phyloP scores from a whole-genome alignment of 176 grass and related monocot genomes.

The Puya raimondii region DNA sequence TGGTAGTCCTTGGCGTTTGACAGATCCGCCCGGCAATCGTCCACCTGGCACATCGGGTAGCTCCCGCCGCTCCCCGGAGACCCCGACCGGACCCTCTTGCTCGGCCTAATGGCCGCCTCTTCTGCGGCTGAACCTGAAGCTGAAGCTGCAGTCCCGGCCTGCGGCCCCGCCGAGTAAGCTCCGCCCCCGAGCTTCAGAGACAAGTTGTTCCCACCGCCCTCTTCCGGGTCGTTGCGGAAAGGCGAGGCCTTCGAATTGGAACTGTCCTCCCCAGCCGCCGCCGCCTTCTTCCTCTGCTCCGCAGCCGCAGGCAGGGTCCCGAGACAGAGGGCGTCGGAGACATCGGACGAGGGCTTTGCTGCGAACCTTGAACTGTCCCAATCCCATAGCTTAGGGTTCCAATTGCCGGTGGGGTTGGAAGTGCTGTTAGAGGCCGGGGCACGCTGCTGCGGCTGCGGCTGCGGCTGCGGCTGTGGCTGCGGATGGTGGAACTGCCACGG shows the following conservation, averaged over 20 bases:
- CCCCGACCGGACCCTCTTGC: conserved; percentile 71
- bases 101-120: conserved; percentile 41
- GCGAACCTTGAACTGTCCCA: conserved; percentile 74
- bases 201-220: conserved; percentile 25
- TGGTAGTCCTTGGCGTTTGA: conserved; percentile 89
- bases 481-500: conserved; percentile 16
- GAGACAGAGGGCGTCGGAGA: conserved; percentile 13
- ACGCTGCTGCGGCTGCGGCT: conserved; percentile 13
- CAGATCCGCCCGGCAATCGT: conserved; percentile 84
- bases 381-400: conserved; percentile 85
- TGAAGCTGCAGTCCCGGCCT: conserved; percentile 23
- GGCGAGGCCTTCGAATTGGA: not conserved
- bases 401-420: conserved; percentile 31
- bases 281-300: conserved; percentile 20
- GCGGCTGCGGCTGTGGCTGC: not conserved
- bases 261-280: not conserved
- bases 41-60: conserved; percentile 97
- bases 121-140: not conserved
- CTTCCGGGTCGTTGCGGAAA: conserved; percentile 8
- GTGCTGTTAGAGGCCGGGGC: conserved; percentile 11
- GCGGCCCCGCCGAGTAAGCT: conserved; percentile 5
- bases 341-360: conserved; percentile 37
- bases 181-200: conserved; percentile 49
- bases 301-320: conserved; percentile 11
- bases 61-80: conserved; percentile 51